phyloP scores from a whole-genome alignment of 805 yeast species.

The Nakazawaea anatomiae region DNA sequence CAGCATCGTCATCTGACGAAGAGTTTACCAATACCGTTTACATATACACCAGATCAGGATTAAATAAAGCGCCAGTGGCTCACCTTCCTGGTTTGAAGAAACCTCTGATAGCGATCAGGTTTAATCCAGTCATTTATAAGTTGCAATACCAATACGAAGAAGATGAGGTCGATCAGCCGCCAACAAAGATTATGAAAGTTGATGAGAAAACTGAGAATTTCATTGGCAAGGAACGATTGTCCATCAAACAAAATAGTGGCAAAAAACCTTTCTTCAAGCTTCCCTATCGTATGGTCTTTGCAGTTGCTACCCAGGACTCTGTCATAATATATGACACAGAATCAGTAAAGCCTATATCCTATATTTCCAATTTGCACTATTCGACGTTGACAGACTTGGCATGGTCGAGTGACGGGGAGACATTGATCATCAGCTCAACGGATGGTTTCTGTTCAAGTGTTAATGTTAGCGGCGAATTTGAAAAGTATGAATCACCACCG shows the following conservation, averaged over 20 bases:
- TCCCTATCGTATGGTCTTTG: constrained; percentile 80
- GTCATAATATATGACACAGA: constrained; percentile 81
- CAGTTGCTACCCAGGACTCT: constrained; percentile 88
- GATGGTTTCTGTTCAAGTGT: constrained; percentile 88
- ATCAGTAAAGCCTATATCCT: constrained; percentile 59
- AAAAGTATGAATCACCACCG: not conserved
- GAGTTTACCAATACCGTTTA: constrained; percentile 64
- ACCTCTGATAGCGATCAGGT: constrained; percentile 79
- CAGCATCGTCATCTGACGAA: constrained; percentile 17
- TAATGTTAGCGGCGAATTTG: constrained; percentile 34
- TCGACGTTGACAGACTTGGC: constrained; percentile 81
- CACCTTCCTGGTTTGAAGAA: constrained; percentile 73
- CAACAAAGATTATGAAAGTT: constrained; percentile 6
- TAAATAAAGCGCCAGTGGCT: constrained; percentile 67
- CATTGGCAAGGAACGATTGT: not conserved
- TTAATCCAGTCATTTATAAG: constrained; percentile 62
- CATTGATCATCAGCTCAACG: constrained; percentile 71
- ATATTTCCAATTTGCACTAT: constrained; percentile 77
- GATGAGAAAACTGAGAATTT: not conserved
- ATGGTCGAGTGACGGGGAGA: constrained; percentile 76
- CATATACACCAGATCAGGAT: constrained; percentile 66
- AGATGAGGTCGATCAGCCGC: constrained; percentile 7
- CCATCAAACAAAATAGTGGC: not conserved
- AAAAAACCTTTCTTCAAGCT: constrained; percentile 40
- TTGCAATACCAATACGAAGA: constrained; percentile 16